These are phyloP conservation scores for Phytophthora aleatoria DNA, from an alignment of 352 stramenopile genomes.

Conservation along the genomic window DNA sequence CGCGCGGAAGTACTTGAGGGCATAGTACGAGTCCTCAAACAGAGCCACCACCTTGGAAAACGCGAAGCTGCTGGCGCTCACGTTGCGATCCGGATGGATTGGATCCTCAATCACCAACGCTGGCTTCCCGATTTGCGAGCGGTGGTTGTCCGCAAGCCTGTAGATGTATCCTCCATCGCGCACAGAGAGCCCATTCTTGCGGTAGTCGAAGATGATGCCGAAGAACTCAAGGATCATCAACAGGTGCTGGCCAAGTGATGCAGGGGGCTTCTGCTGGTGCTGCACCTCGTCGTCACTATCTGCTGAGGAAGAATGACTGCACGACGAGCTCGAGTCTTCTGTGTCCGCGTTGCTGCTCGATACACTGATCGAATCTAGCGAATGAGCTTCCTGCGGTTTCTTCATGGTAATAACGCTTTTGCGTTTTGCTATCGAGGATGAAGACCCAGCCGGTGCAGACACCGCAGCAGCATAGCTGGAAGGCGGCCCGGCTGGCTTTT, in stretches of 20 bases:
- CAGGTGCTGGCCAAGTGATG: slow-evolving; percentile 73
- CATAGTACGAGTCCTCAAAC: slow-evolving; percentile 88
- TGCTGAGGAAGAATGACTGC: slow-evolving; percentile 47
- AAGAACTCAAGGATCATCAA: slow-evolving; percentile 87
- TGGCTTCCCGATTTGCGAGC: slow-evolving; percentile 57
- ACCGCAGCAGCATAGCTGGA: slow-evolving; percentile 76
- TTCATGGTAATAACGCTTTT: slow-evolving; percentile 16
- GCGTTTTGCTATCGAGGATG: slow-evolving; percentile 18
- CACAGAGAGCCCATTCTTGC: slow-evolving; percentile 83
- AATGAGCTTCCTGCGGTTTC: slow-evolving; percentile 12
- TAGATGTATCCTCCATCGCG: slow-evolving; percentile 89
- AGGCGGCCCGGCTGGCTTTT: slow-evolving; percentile 30
- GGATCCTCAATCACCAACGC: slow-evolving; percentile 88
- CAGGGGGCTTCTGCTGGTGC: slow-evolving; percentile 12
- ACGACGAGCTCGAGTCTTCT: slow-evolving; percentile 70
- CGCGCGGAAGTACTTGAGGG: slow-evolving; percentile 82
- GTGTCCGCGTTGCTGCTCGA: slow-evolving; percentile 84
- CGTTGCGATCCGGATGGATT: slow-evolving; percentile 88
- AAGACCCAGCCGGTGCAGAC: slow-evolving; percentile 35
- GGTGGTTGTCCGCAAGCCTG: slow-evolving; percentile 61
- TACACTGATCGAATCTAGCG: slow-evolving; percentile 65
- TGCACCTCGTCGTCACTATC: slow-evolving; percentile 60
- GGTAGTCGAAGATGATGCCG: slow-evolving; percentile 86
- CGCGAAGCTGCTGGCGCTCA: slow-evolving; percentile 86
- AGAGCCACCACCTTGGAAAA: slow-evolving; percentile 85